phyloP scores from a whole-genome alignment of 2,329 filamentous ascomycete genomes.

The Thyridium curvatum region DNA sequence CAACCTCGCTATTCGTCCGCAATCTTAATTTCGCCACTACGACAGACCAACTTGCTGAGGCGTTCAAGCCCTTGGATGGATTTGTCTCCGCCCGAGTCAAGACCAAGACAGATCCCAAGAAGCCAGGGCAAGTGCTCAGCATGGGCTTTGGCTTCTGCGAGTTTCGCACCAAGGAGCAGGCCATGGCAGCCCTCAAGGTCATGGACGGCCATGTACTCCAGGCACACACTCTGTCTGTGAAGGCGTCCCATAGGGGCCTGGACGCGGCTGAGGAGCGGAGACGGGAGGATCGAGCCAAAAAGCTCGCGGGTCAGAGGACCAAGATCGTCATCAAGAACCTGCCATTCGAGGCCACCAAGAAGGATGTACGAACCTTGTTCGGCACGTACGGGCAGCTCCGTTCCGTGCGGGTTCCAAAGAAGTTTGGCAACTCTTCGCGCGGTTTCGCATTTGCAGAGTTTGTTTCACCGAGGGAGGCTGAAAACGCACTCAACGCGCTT shows the following conservation, averaged over 20 bases:
- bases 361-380: constrained; percentile 81
- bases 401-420: constrained; percentile 89
- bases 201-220: constrained; percentile 90
- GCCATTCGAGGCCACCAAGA: constrained; percentile 91
- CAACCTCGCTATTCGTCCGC: constrained; percentile 83
- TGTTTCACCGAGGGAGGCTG: constrained; percentile 73
- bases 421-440: constrained; percentile 81
- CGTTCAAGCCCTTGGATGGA: constrained; percentile 76
- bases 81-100: constrained; percentile 88
- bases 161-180: constrained; percentile 72
- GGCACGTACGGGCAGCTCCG: constrained; percentile 86
- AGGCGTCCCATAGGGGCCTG: constrained; percentile 77
- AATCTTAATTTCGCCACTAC: constrained; percentile 92
- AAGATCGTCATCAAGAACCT: constrained; percentile 98
- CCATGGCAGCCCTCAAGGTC: constrained; percentile 70
- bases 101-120: constrained; percentile 89
- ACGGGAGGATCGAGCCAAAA: constrained; percentile 77
- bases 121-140: constrained; percentile 77
- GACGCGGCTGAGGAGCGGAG: constrained; percentile 85
- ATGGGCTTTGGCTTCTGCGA: constrained; percentile 98
- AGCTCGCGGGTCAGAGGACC: constrained; percentile 67
- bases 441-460: constrained; percentile 98
- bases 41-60: constrained; percentile 65
- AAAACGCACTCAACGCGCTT: constrained; percentile 83
- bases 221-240: constrained; percentile 77